Evolutionary conservation across 768 basidiomycete species (phyloP).

Genomic region (Collybia mongolica): DNA sequence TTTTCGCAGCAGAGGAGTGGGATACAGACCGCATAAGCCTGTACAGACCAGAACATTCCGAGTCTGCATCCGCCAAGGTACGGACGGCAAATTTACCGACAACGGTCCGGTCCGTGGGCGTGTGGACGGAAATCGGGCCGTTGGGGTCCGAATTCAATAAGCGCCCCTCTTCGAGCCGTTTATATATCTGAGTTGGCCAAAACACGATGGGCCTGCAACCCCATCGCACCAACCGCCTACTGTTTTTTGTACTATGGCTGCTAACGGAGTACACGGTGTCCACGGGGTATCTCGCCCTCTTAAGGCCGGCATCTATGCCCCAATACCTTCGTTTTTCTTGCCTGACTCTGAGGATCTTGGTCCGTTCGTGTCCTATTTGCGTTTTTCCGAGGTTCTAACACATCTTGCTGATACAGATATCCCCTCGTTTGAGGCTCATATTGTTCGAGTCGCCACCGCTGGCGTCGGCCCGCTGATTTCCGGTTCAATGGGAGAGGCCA

Average conservation of each 20-base stretch:
- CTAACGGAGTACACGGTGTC: constrained; percentile 32
- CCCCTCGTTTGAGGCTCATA: constrained; percentile 64
- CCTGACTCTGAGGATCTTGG: constrained; percentile 79
- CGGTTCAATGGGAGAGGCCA: constrained; percentile 87
- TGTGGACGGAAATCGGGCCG: constrained; percentile 22
- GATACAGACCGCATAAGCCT: no score
- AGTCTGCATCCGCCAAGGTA: no score
- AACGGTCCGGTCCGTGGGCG: constrained; percentile 20
- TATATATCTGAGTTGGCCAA: constrained; percentile 18
- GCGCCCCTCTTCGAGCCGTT: constrained; percentile 13
- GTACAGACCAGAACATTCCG: no score
- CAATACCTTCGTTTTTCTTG: constrained; percentile 85
- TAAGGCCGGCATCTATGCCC: constrained; percentile 77
- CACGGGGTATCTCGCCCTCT: constrained; percentile 52
- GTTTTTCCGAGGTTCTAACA: constrained; percentile 7
- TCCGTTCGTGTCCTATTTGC: constrained; percentile 31
- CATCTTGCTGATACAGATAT: constrained; percentile 45
- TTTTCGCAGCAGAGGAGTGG: no score
- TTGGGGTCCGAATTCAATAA: constrained; percentile 17
- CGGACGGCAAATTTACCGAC: constrained; percentile 3
- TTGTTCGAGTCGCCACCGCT: constrained; percentile 59
- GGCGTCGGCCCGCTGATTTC: constrained; percentile 73
- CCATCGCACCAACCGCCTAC: constrained; percentile 12
- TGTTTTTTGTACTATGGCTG: constrained; percentile 34
- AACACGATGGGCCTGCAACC: constrained; percentile 12